A percentile compares a stretch with the other conserved stretches of the same genome.
Evolutionary conservation across 2,329 filamentous ascomycete genomes (phyloP).

Genomic region (Fonsecaea pugnacius): DNA sequence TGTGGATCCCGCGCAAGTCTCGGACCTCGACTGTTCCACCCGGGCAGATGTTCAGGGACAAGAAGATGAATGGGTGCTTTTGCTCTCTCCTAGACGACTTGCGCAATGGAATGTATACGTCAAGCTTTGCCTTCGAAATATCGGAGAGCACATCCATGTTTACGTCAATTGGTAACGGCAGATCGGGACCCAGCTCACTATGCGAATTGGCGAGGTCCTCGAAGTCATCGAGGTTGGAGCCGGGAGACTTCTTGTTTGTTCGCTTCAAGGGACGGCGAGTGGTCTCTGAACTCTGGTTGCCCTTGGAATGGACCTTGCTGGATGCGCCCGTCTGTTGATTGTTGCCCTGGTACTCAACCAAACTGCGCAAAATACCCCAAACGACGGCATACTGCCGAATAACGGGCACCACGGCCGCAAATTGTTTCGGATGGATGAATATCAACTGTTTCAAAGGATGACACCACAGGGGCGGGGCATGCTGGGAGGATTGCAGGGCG

Average conservation of each 20-base stretch:
- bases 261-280: slow-evolving; percentile 23
- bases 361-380: slow-evolving; percentile 45
- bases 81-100: slow-evolving; percentile 2
- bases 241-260: slow-evolving; percentile 50
- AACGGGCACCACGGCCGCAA: slow-evolving; percentile 50
- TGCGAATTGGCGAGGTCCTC: slow-evolving; percentile 53
- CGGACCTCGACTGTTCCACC: slow-evolving; percentile 49
- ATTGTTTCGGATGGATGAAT: slow-evolving; percentile 52
- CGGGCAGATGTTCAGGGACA: slow-evolving; percentile 45
- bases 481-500: slow-evolving; percentile 49
- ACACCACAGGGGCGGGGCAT: slow-evolving; percentile 34
- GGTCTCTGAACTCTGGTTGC: slow-evolving; percentile 34
- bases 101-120: slow-evolving; percentile 30
- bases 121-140: slow-evolving; percentile 28
- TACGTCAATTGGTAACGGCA: slow-evolving; percentile 32
- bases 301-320: slow-evolving; percentile 31
- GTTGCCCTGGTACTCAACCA: slow-evolving; percentile 40
- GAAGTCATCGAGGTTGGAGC: slow-evolving; percentile 62
- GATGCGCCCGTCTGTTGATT: slow-evolving; percentile 25
- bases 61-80: slow-evolving; percentile 25
- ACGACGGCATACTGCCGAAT: slow-evolving; percentile 52
- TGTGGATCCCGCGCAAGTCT: slow-evolving; percentile 44
- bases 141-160: slow-evolving; percentile 34
- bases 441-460: slow-evolving; percentile 46
- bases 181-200: neutral